Conservation (phyloP, 129 eudicot genomes). For the Daucus carota region DNA sequence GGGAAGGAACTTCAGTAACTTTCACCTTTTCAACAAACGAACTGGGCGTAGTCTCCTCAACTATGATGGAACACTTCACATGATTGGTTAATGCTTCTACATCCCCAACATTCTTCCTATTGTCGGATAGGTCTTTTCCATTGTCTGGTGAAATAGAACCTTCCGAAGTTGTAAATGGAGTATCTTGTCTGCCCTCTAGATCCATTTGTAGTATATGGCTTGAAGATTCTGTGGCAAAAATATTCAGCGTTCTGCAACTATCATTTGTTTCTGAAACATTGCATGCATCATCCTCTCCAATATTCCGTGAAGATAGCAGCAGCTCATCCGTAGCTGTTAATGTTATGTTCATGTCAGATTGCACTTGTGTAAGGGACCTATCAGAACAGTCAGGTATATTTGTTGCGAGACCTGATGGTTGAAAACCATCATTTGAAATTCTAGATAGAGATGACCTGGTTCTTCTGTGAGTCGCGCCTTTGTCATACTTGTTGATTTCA, state of each 20-base stretch:
- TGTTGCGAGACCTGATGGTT: constrained; percentile 40
- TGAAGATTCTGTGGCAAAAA: constrained; percentile 15
- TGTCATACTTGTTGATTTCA: constrained; percentile 44
- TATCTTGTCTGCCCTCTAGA: constrained; percentile 15
- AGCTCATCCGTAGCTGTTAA: constrained; percentile 27
- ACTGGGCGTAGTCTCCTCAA: constrained; percentile 26
- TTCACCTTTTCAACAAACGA: constrained; percentile 23
- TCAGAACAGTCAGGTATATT: constrained; percentile 47
- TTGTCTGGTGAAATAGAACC: constrained; percentile 23
- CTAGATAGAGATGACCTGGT: constrained; percentile 64
- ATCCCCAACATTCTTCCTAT: constrained; percentile 15
- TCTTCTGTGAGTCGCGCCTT: constrained; percentile 40
- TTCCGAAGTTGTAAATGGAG: constrained; percentile 27
- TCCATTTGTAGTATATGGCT: constrained; percentile 18
- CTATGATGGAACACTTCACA: constrained; percentile 22
- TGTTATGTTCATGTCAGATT: constrained; percentile 30
- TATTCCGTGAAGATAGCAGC: constrained; percentile 20
- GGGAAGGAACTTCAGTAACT: constrained; percentile 28
- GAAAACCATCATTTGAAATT: constrained; percentile 41
- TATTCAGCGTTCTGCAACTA: constrained; percentile 11
- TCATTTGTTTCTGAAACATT: constrained; percentile 24
- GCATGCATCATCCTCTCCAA: constrained; percentile 23
- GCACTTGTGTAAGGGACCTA: constrained; percentile 20
- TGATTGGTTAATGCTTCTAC: constrained; percentile 21
- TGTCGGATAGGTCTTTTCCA: constrained; percentile 21